Percentiles rank a stretch among this genome's conserved stretches.
These are phyloP conservation scores for Coniochaeta sp. DNA, from an alignment of 2,329 filamentous ascomycete species.

Conservation along the genomic window DNA sequence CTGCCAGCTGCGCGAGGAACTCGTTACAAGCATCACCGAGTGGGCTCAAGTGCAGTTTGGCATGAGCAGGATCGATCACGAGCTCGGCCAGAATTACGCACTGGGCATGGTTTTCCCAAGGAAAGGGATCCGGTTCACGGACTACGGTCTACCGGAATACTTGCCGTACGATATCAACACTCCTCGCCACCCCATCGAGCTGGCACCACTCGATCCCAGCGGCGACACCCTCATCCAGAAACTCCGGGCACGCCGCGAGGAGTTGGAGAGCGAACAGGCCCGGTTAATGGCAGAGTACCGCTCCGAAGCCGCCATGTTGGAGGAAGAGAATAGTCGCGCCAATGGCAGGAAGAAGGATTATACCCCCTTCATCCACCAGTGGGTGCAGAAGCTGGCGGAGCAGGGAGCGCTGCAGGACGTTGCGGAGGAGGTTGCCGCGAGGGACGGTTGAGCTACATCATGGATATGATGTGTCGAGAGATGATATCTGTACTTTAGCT, in stretches of 20 bases:
- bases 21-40: constrained; percentile 27
- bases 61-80: background rate
- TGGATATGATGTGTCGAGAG: background rate
- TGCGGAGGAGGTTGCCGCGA: constrained; percentile 7
- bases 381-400: constrained; percentile 62
- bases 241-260: background rate
- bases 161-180: background rate
- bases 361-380: constrained; percentile 59
- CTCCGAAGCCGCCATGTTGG: constrained; percentile 36
- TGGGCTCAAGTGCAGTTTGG: background rate
- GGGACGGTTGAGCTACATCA: background rate
- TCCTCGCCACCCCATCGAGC: background rate
- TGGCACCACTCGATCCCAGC: background rate
- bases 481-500: too few relatives aligned
- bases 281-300: constrained; percentile 37
- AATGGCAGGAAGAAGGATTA: constrained; percentile 58
- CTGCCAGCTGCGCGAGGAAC: constrained; percentile 35
- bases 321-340: constrained; percentile 45
- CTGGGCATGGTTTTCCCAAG: background rate
- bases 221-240: background rate
- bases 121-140: background rate
- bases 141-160: background rate
- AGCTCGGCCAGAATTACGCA: background rate
- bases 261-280: constrained; percentile 33
- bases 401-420: constrained; percentile 51